Evolutionary conservation across 306 rosid species (phyloP).

Genomic region (Ammopiptanthus mongolicus): DNA sequence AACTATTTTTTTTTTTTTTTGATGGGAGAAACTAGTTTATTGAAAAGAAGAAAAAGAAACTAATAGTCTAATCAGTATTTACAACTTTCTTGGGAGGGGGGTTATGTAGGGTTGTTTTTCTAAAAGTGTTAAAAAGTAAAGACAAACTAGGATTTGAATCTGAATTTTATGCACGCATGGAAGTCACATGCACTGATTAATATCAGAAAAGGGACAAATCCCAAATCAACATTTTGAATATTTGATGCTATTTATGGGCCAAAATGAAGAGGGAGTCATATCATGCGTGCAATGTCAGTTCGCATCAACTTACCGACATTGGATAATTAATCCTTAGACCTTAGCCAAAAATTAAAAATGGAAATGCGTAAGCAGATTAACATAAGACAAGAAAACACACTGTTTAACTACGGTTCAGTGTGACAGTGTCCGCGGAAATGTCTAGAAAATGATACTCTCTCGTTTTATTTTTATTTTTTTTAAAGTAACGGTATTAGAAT

Average conservation of each 20-base stretch:
- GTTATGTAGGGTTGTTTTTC: not conserved
- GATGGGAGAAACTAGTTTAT: too few species aligned
- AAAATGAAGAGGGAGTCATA: constrained; percentile 1
- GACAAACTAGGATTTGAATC: not conserved
- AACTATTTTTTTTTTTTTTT: too few species aligned
- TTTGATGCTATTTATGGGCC: constrained; percentile 26
- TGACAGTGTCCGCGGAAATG: too few species aligned
- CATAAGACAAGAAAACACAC: not conserved
- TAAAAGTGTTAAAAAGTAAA: not conserved
- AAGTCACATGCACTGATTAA: not conserved
- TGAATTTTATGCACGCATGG: not conserved
- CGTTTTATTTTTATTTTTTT: too few species aligned
- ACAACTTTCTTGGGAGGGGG: too few species aligned
- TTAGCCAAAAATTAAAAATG: not conserved
- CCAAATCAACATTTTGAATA: not conserved
- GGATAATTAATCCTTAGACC: not conserved
- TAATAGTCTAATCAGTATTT: too few species aligned
- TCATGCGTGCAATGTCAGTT: constrained; percentile 1
- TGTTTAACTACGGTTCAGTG: too few species aligned
- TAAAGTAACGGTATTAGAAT: too few species aligned
- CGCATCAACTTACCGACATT: not conserved
- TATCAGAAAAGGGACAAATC: not conserved
- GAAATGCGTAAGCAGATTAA: not conserved
- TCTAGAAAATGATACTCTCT: not conserved
- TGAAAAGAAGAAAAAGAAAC: too few species aligned